Conservation (phyloP, 805 yeast species). For the Metschnikowia borealis region DNA sequence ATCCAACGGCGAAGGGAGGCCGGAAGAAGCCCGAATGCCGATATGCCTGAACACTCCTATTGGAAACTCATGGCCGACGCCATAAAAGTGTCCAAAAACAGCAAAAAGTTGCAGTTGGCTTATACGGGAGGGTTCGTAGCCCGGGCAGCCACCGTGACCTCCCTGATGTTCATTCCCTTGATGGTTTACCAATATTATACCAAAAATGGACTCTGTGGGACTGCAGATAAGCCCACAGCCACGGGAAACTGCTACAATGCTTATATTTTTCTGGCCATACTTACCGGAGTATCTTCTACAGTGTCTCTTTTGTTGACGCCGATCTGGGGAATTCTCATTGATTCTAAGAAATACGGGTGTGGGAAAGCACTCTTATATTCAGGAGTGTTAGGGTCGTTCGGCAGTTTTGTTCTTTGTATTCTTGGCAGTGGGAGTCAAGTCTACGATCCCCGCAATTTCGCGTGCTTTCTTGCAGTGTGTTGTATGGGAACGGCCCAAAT, state of each 20-base stretch:
- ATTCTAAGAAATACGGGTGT: conserved; percentile 32
- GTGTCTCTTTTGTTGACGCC: conserved; percentile 60
- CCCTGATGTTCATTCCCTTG: conserved; percentile 58
- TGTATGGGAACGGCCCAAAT: conserved; percentile 57
- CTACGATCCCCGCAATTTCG: conserved; percentile 33
- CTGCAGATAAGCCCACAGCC: conserved; percentile 23
- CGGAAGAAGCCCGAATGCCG: conserved; percentile 16
- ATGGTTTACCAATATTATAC: conserved; percentile 55
- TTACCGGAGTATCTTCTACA: conserved; percentile 64
- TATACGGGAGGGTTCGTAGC: conserved; percentile 62
- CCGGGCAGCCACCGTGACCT: conserved; percentile 56
- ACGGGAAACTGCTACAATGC: conserved; percentile 54
- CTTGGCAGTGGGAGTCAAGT: conserved; percentile 14
- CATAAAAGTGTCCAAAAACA: conserved; percentile 40
- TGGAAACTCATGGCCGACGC: conserved; percentile 45
- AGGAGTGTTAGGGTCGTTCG: conserved; percentile 41
- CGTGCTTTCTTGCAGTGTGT: conserved; percentile 39
- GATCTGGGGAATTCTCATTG: conserved; percentile 56
- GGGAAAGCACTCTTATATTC: conserved; percentile 31
- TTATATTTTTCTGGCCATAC: conserved; percentile 59
- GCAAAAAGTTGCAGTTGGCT: conserved; percentile 49
- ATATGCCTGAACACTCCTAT: conserved; percentile 24
- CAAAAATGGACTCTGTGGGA: conserved; percentile 46
- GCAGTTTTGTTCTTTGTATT: conserved; percentile 32
- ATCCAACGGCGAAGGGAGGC: conserved; percentile 29